These are phyloP conservation scores for Puccinia triticina DNA, from an alignment of 1,284 basidiomycete species.

Conservation along the genomic window DNA sequence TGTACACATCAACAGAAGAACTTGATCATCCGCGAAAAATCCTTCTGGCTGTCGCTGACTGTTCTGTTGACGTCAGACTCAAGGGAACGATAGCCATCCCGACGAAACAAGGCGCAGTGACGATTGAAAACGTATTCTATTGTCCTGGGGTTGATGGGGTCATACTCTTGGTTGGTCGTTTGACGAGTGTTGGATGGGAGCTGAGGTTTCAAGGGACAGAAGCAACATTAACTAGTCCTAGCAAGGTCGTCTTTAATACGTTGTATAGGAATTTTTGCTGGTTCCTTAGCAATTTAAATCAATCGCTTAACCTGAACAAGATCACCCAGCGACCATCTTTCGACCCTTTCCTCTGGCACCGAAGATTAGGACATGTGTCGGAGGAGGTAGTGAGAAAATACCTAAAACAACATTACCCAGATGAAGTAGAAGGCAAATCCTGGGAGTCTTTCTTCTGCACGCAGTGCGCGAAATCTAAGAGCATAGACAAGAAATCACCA, in stretches of 20 bases:
- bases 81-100: background rate
- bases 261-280: no score
- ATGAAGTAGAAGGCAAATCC: background rate
- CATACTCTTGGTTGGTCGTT: background rate
- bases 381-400: background rate
- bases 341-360: background rate
- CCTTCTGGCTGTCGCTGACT: background rate
- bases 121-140: background rate
- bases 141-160: no score
- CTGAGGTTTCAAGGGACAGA: background rate
- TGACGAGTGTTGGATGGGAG: background rate
- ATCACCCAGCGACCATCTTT: background rate
- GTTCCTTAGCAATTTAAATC: no score
- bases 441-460: conserved; percentile 8
- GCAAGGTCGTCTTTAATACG: no score
- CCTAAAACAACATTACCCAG: background rate
- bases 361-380: background rate
- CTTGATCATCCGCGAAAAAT: background rate
- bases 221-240: background rate
- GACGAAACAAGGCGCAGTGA: background rate
- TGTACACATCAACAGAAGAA: background rate
- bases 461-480: background rate
- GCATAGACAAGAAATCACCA: background rate
- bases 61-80: no score
- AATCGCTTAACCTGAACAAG: background rate